Base-by-base conservation (phyloP, 1,139 yeast species). In the Debaryomyces coudertii region DNA sequence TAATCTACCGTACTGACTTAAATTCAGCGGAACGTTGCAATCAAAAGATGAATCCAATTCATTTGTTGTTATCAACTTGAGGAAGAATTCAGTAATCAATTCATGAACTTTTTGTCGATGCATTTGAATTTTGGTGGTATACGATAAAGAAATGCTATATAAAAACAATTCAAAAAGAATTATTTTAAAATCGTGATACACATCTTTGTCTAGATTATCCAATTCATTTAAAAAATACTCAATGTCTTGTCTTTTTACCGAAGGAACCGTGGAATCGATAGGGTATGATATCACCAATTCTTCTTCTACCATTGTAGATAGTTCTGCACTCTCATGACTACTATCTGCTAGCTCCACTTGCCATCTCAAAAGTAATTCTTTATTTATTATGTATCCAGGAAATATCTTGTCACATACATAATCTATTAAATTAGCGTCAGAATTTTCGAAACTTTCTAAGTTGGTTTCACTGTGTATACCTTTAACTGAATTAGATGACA, bases 281-380 rank as follows among this genome's bases (percentile, higher is more conserved):
- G 63, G 49, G 40, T 48, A 24, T 4, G 57, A 54, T 16, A 65
- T 42, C 4, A 66, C 45, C 11, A 64, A 49, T 12, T 63, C 66
- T 34, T 64, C 60, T 38, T 63, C 62, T 2, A 69, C 53, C 4
- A 60, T 51, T 3, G 61, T 50, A 6, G 58, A 47, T 33, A 69
- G 54, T 8, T 52, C 46, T 18, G 53, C 49, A 7, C 52, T 50
- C 45, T 63, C 64, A 24, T 54, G 49, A 5, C 60, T 40, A 31
- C 50, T 51, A 39, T 67, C 74, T 5, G 55, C 46, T 29, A 73
- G 50, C 40, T 73, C 78, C 4, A 68, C 56, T 48, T 70, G 72
- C 79, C 79, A 74, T 48, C 68, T 65, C 42, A 47, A 31, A 11
- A 74, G 56, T 11, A 65, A 49, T 3, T 62, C 67, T 34, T 50